Evolutionary conservation across 139 green algal genomes (phyloP).

Genomic region (Edaphochlamys debaryana): DNA sequence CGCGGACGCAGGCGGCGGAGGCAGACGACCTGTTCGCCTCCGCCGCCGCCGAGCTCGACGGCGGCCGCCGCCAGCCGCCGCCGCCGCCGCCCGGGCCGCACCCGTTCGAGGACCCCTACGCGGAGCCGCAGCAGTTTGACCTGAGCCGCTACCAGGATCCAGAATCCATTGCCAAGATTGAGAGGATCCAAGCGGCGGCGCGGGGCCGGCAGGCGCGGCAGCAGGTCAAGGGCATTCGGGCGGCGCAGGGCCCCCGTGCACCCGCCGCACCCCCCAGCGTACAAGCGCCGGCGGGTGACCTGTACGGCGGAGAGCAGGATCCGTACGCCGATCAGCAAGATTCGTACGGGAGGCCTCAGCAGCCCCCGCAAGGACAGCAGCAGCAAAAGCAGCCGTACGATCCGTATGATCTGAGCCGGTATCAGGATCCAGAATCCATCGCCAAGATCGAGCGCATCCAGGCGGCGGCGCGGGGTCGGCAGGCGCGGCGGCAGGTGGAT

Average conservation of each 20-base stretch:
- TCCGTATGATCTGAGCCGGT: neutral
- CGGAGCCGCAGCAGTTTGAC: no score
- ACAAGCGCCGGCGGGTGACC: no score
- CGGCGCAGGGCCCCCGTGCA: no score
- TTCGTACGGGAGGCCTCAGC: no score
- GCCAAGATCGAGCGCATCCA: neutral
- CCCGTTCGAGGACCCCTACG: no score
- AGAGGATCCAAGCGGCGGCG: neutral
- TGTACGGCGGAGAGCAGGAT: no score
- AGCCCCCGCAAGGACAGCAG: neutral
- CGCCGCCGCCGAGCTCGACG: neutral
- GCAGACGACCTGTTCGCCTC: neutral
- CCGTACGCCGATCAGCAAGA: no score
- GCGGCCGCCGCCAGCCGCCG: no score
- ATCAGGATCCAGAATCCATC: constrained; percentile 11
- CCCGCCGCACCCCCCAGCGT: no score
- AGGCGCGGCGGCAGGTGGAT: neutral
- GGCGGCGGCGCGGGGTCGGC: neutral
- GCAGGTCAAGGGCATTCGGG: no score
- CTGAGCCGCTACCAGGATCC: neutral
- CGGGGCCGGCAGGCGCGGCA: no score
- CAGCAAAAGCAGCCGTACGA: neutral
- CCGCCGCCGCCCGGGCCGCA: neutral
- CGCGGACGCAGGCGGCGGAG: no score
- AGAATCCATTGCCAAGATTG: neutral